phyloP scores from a whole-genome alignment of 208 protist genomes.

The Acanthamoeba culbertsoni region DNA sequence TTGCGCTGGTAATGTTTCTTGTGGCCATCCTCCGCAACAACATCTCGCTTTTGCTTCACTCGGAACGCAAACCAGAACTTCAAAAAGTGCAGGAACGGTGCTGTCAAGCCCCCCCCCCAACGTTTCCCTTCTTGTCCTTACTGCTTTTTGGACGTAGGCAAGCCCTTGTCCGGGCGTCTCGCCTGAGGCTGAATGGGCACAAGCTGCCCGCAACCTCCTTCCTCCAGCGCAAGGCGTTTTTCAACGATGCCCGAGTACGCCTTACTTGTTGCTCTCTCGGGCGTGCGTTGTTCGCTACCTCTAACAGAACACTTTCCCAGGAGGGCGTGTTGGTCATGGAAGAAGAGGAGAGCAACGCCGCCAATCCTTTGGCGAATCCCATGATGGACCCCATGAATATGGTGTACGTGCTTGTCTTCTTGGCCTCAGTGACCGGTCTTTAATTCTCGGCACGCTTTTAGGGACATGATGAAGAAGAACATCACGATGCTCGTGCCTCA shows the following conservation, averaged over 20 bases:
- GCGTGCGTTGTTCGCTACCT: too few species aligned
- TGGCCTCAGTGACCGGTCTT: not conserved
- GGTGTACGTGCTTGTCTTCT: not conserved
- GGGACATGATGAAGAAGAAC: conserved; percentile 94
- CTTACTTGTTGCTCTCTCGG: not conserved
- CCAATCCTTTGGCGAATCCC: conserved; percentile 89
- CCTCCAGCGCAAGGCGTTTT: conserved; percentile 17
- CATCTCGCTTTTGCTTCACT: conserved; percentile 60
- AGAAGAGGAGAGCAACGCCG: conserved; percentile 77
- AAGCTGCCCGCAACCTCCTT: not conserved
- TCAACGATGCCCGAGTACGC: not conserved
- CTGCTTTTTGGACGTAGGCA: too few species aligned
- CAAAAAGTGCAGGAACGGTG: conserved; percentile 65
- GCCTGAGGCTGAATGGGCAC: conserved; percentile 61
- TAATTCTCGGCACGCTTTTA: not conserved
- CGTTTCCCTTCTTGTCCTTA: not conserved
- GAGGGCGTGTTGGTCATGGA: conserved; percentile 67
- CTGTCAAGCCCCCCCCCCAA: not conserved
- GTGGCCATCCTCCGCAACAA: conserved; percentile 92
- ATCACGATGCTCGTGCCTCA: conserved; percentile 92
- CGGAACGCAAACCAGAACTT: conserved; percentile 61
- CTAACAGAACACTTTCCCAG: conserved; percentile 21
- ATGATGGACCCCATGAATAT: conserved; percentile 38
- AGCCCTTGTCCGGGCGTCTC: conserved; percentile 63
- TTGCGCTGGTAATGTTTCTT: conserved; percentile 92